A percentile compares a stretch with the other conserved stretches of the same genome.
Conservation (phyloP, 805 yeast genomes). For the Zygoascus flipseniorum region DNA sequence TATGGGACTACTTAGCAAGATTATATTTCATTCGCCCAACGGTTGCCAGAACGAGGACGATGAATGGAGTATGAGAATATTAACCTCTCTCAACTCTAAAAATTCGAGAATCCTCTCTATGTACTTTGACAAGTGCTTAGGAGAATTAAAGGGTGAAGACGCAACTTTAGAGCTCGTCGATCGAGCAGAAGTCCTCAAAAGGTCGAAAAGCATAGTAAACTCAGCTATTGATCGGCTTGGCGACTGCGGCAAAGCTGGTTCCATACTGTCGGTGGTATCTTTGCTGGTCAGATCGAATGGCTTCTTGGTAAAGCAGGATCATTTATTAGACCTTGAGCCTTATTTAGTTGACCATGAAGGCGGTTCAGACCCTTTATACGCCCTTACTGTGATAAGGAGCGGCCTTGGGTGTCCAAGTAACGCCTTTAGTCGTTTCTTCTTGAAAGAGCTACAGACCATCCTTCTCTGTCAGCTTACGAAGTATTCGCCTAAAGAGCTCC, state of each 20-base stretch:
- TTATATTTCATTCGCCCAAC: conserved; percentile 1
- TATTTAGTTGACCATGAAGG: conserved; percentile 44
- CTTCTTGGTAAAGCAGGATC: conserved; percentile 53
- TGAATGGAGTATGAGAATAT: background rate
- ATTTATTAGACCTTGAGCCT: conserved; percentile 56
- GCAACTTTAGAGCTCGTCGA: background rate
- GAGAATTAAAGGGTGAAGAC: background rate
- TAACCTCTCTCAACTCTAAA: background rate
- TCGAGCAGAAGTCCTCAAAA: background rate
- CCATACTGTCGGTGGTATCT: conserved; percentile 35
- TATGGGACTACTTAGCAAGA: background rate
- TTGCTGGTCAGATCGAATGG: conserved; percentile 46
- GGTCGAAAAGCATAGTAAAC: background rate
- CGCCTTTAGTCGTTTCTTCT: conserved; percentile 43
- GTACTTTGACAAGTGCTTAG: background rate
- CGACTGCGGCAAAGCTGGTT: conserved; percentile 15
- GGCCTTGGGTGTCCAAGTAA: conserved; percentile 35
- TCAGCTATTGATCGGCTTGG: background rate
- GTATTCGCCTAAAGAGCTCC: conserved; percentile 7
- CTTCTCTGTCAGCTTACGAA: conserved; percentile 5
- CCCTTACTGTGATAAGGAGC: conserved; percentile 46
- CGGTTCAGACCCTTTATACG: conserved; percentile 35
- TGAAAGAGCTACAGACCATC: conserved; percentile 36
- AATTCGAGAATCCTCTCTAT: background rate
- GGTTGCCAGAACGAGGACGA: background rate